Evolutionary conservation across 345 rosid genomes (phyloP), one percentile per base, ranked within the genome.

Genomic region (Hibiscus trionum): DNA sequence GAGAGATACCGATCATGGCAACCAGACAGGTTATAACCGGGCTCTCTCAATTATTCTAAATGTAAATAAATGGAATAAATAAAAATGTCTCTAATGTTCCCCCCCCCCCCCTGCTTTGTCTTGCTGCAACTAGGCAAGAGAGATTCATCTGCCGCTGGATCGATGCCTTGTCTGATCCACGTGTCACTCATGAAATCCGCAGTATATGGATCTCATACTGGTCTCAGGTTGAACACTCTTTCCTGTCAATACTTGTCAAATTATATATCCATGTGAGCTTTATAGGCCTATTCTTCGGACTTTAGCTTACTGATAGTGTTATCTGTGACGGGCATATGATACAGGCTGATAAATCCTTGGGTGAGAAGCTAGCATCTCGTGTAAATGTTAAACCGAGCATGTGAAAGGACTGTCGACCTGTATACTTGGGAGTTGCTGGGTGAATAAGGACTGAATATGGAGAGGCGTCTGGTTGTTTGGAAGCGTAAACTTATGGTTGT

Each of bases 191-290:
- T 15, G 97, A 94, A 80, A 81, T 91, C 68, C 83, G 90, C 63
- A 73, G 90, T 77, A 88, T 94, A 76, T 94, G 98, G 98, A 80
- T 94, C 80, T 78, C 93, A 26, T 87, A 88, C 83, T 94, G 95
- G 91, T 71, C 90, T 76, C 89, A 90, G 93, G 96, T 86, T 7
- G 71, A 79, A 42, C 61, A 42, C 69, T 15, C 35, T 17, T 19
- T 63, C 31, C 5, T 24, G 10, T 35, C 39, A 47, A 31, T 17
- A 24, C 4, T 27, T 61, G 26, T 37, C 60, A 47, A 72, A 53
- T 15, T 42, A 47, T 19, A 11, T 60, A 1, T 53, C 2, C 3
- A 4, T 21, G n/a, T 55, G 57, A 21, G 15, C 52, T 59, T 58
- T 21, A 11, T 14, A 9, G 26, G 3, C 14, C 11, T 21, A 37